Evolutionary conservation across 805 yeast genomes (phyloP).

Genomic region (Wickerhamiella domercqiae): DNA sequence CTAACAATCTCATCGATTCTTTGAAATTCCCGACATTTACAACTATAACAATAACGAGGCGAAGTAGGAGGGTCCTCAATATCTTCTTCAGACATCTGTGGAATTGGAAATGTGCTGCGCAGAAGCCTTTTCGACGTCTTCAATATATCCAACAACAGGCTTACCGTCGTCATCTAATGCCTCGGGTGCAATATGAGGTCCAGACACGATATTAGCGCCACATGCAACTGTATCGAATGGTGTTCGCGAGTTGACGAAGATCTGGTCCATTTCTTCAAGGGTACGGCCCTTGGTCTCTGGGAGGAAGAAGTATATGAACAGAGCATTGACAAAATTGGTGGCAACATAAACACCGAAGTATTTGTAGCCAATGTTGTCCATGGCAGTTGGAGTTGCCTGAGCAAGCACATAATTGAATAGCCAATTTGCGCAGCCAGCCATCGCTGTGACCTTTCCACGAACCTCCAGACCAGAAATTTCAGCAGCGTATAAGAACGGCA

Average conservation of each 20-base stretch:
- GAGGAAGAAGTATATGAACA: conserved; percentile 31
- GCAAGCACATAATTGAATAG: conserved; percentile 41
- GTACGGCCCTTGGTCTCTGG: conserved; percentile 50
- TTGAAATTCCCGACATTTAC: too few species aligned
- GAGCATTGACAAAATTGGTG: conserved; percentile 33
- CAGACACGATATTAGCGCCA: conserved; percentile 7
- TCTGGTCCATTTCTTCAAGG: conserved; percentile 37
- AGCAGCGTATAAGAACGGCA: conserved; percentile 32
- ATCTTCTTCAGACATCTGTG: too few species aligned
- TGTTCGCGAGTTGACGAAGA: conserved; percentile 16
- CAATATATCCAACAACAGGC: not conserved
- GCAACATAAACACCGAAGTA: conserved; percentile 46
- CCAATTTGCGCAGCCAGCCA: conserved; percentile 45
- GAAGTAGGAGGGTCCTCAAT: too few species aligned
- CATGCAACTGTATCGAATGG: conserved; percentile 11
- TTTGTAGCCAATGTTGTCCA: conserved; percentile 34
- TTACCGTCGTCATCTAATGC: not conserved
- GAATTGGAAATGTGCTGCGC: too few species aligned
- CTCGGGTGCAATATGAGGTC: conserved; percentile 11
- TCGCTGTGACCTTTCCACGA: conserved; percentile 35
- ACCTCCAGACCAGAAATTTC: conserved; percentile 39
- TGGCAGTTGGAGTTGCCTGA: conserved; percentile 37
- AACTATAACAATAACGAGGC: too few species aligned
- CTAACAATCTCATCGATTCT: too few species aligned
- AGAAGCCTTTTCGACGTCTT: not conserved